A percentile compares a stretch with the other conserved stretches of the same genome.
phyloP scores from a whole-genome alignment of 1,139 yeast genomes.

The Candida sojae region DNA sequence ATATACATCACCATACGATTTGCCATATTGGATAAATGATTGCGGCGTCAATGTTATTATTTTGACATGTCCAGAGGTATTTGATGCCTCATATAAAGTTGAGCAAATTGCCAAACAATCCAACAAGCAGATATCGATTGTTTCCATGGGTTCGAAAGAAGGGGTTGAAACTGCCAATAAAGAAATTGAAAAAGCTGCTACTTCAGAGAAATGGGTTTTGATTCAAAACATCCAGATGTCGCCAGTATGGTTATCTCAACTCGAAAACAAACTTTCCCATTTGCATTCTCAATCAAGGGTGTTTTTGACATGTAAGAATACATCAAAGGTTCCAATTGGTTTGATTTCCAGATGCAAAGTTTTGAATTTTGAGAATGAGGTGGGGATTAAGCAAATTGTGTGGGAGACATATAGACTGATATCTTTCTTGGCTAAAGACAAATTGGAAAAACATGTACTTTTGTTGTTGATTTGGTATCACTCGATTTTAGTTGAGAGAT shows the following conservation, averaged over 20 bases:
- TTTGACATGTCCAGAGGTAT: constrained; percentile 61
- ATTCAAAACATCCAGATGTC: constrained; percentile 82
- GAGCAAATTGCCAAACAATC: constrained; percentile 39
- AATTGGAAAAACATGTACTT: constrained; percentile 47
- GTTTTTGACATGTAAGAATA: constrained; percentile 60
- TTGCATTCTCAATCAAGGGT: constrained; percentile 43
- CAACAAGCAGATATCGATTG: constrained; percentile 32
- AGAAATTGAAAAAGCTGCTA: constrained; percentile 48
- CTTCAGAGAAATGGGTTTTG: constrained; percentile 64
- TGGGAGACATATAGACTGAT: constrained; percentile 40
- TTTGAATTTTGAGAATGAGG: constrained; percentile 59
- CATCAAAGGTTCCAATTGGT: constrained; percentile 50
- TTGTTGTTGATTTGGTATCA: constrained; percentile 73
- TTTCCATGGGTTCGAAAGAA: constrained; percentile 80
- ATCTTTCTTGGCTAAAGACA: constrained; percentile 18
- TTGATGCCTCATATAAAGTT: constrained; percentile 65
- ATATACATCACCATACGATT: constrained; percentile 15
- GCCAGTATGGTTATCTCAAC: constrained; percentile 56
- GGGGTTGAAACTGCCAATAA: constrained; percentile 58
- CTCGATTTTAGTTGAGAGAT: constrained; percentile 58
- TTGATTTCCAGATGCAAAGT: constrained; percentile 55
- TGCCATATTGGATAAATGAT: constrained; percentile 22
- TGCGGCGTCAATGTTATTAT: constrained; percentile 40
- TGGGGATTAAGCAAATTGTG: constrained; percentile 57
- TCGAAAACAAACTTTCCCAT: constrained; percentile 48